Conservation (phyloP, 352 stramenopile species). For the Globisporangium solare region DNA sequence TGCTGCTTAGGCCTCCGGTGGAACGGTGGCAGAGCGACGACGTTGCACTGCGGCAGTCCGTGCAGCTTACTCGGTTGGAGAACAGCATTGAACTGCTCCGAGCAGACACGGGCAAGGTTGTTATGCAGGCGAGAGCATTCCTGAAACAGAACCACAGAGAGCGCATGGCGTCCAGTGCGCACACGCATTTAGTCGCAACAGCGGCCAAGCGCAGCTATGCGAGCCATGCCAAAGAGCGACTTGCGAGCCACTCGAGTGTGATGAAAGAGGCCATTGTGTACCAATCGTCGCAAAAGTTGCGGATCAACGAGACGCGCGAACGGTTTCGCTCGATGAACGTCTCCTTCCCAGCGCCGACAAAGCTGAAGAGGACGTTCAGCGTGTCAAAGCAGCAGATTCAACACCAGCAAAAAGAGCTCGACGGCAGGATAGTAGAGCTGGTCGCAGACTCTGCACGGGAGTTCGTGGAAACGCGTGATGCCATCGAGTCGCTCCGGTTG, state of each 20-base stretch:
- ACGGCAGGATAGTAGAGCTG: constrained; percentile 8
- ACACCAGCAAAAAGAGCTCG: constrained; percentile 2
- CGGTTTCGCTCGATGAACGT: constrained; percentile 12
- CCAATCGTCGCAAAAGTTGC: constrained; percentile 6
- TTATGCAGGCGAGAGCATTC: constrained; percentile 8
- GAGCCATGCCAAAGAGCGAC: constrained; percentile 5
- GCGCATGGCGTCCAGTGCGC: constrained; percentile 5
- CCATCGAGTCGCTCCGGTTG: constrained; percentile 4
- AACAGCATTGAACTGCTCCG: constrained; percentile 2
- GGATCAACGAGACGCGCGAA: constrained; percentile 7
- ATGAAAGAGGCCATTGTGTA: constrained; percentile 11
- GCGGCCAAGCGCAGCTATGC: constrained; percentile 1
- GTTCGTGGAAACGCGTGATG: not conserved
- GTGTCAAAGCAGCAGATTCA: constrained; percentile 9
- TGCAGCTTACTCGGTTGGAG: constrained; percentile 4
- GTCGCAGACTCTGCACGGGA: constrained; percentile 6
- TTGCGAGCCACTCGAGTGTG: constrained; percentile 7
- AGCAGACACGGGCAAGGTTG: constrained; percentile 7
- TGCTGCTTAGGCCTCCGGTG: constrained; percentile 6
- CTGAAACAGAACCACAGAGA: constrained; percentile 12
- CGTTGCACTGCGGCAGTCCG: not conserved
- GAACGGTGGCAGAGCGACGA: constrained; percentile 12
- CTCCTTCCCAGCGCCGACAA: constrained; percentile 1
- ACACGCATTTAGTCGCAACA: constrained; percentile 9
- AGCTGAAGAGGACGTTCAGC: not conserved